A percentile compares a stretch with the other conserved stretches of the same genome.
Evolutionary conservation across 106 monocot genomes (phyloP).

Genomic region (Posidonia australis): DNA sequence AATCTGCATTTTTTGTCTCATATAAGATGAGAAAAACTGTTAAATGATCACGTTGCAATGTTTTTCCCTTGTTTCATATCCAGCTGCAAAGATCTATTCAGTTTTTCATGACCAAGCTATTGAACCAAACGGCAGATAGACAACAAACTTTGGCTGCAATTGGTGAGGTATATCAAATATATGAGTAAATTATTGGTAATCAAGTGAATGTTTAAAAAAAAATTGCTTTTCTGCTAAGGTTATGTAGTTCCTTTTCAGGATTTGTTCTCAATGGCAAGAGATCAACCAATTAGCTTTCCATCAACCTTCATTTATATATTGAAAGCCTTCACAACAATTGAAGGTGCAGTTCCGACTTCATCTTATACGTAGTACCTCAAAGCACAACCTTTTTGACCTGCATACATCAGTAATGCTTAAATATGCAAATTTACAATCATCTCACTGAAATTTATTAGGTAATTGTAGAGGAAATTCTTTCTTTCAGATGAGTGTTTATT

Average conservation of each 20-base stretch:
- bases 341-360: constrained; percentile 36
- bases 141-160: constrained; percentile 81
- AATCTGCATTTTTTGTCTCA: not conserved
- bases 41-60: not conserved
- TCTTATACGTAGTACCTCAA: too few relatives aligned
- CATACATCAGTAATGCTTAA: too few relatives aligned
- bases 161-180: constrained; percentile 50
- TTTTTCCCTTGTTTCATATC: not conserved
- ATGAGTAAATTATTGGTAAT: too few relatives aligned
- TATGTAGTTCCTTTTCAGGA: constrained; percentile 47
- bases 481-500: too few relatives aligned
- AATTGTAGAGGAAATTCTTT: too few relatives aligned
- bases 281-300: constrained; percentile 89
- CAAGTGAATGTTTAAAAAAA: not conserved
- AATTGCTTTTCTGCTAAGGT: not conserved
- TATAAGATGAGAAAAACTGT: not conserved
- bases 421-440: too few relatives aligned
- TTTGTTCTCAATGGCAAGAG: constrained; percentile 90
- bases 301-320: constrained; percentile 84
- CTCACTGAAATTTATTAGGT: too few relatives aligned
- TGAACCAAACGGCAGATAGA: constrained; percentile 67
- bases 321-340: constrained; percentile 88
- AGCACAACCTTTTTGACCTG: too few relatives aligned
- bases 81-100: constrained; percentile 84
- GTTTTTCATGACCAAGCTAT: constrained; percentile 81